Conservation (phyloP, 371 early-diverging fungal genomes). For the Zopfochytrium polystomum region DNA sequence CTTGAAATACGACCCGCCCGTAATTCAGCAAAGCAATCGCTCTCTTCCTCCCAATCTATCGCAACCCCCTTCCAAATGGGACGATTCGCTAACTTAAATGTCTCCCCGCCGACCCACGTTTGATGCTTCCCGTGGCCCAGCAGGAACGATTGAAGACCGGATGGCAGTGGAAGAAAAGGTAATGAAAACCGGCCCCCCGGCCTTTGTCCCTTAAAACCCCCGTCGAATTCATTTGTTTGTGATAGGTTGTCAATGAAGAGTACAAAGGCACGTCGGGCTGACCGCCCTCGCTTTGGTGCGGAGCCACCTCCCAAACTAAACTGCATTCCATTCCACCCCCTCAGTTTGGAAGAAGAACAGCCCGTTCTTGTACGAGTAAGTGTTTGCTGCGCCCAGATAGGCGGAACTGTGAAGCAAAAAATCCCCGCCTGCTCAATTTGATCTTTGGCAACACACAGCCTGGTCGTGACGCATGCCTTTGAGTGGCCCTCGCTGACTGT, state of each 20-base stretch:
- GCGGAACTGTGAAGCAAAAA: not conserved
- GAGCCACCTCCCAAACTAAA: not conserved
- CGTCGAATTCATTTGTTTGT: not conserved
- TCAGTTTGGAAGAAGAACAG: constrained; percentile 98
- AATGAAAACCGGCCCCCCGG: not conserved
- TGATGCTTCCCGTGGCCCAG: too few species aligned
- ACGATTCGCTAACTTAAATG: too few species aligned
- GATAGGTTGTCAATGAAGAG: constrained; percentile 24
- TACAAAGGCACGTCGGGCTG: constrained; percentile 14
- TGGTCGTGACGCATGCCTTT: constrained; percentile 93
- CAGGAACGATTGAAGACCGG: too few species aligned
- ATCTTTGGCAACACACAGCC: constrained; percentile 27
- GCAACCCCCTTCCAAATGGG: too few species aligned
- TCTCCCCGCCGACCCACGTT: too few species aligned
- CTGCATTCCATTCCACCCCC: not conserved
- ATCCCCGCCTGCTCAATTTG: not conserved
- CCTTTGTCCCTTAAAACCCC: not conserved
- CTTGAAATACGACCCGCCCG: too few species aligned
- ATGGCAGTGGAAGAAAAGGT: constrained; percentile 28
- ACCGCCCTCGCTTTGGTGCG: not conserved
- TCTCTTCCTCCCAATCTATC: too few species aligned
- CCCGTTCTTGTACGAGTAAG: constrained; percentile 93
- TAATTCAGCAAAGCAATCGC: too few species aligned
- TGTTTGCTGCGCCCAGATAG: not conserved
- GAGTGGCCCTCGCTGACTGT: constrained; percentile 97